Conservation (phyloP, 2,329 filamentous ascomycete genomes). For the Penicillium sp. region DNA sequence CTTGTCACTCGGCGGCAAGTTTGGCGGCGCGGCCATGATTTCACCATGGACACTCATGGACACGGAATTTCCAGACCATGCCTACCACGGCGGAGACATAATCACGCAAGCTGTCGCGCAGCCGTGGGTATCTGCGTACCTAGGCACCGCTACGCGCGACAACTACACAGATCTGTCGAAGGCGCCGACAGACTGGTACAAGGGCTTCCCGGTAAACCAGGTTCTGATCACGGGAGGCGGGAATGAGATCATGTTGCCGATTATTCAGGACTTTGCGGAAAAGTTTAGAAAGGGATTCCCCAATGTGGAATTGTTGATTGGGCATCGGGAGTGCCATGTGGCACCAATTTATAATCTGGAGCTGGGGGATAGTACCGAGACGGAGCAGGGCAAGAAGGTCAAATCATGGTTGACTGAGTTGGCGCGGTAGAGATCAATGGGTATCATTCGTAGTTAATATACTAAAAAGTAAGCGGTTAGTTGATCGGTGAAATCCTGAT, state of each 20-base stretch:
- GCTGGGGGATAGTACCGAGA: conserved; percentile 33
- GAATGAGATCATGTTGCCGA: conserved; percentile 54
- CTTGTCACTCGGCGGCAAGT: conserved; percentile 39
- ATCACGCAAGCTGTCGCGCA: conserved; percentile 40
- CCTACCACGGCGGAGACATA: conserved; percentile 50
- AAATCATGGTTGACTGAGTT: conserved; percentile 32
- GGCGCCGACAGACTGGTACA: conserved; percentile 53
- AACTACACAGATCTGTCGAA: conserved; percentile 51
- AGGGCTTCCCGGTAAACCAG: conserved; percentile 44
- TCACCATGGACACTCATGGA: conserved; percentile 55
- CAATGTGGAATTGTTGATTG: conserved; percentile 34
- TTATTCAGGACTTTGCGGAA: conserved; percentile 48
- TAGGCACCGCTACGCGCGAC: conserved; percentile 41
- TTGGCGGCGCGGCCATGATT: conserved; percentile 52
- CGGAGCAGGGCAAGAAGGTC: conserved; percentile 39
- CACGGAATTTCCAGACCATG: conserved; percentile 40
- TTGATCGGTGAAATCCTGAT: no score
- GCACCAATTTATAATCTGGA: conserved; percentile 40
- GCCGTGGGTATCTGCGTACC: conserved; percentile 48
- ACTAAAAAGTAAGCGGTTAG: no score
- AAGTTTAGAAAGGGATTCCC: conserved; percentile 43
- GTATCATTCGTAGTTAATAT: no score
- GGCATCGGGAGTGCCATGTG: conserved; percentile 39
- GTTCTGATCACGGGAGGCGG: conserved; percentile 52
- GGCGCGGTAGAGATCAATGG: conserved; percentile 13